phyloP scores from a whole-genome alignment of 768 basidiomycete genomes.

The Leucocoprinus birnbaumii region DNA sequence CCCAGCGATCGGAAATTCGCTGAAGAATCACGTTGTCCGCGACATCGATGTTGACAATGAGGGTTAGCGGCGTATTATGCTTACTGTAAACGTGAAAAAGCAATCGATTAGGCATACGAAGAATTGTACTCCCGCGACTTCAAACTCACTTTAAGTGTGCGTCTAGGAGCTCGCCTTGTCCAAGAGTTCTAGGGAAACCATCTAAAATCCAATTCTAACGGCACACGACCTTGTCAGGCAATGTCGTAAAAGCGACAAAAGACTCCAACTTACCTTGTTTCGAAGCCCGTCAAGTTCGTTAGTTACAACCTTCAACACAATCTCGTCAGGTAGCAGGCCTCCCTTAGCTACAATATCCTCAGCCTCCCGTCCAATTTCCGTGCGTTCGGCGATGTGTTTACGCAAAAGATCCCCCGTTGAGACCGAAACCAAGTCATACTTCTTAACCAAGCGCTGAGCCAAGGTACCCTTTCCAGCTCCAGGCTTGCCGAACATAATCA shows the following conservation, averaged over 20 bases:
- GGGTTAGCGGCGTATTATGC: constrained; percentile 63
- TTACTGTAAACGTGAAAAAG: constrained; percentile 35
- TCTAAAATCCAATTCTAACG: constrained; percentile 87
- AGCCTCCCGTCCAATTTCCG: constrained; percentile 69
- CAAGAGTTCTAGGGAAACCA: constrained; percentile 87
- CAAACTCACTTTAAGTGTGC: constrained; percentile 61
- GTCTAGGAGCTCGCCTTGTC: constrained; percentile 81
- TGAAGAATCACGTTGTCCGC: constrained; percentile 81
- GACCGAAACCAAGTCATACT: constrained; percentile 75
- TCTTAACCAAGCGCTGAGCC: constrained; percentile 67
- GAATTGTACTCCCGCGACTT: background rate
- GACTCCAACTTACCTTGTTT: constrained; percentile 49
- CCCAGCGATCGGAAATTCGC: constrained; percentile 88
- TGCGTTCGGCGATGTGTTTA: constrained; percentile 77
- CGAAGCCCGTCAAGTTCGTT: constrained; percentile 64
- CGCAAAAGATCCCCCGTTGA: constrained; percentile 86
- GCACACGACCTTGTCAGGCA: constrained; percentile 1
- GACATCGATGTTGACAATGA: constrained; percentile 88
- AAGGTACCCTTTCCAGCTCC: constrained; percentile 87
- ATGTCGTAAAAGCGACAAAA: background rate
- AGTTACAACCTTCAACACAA: constrained; percentile 76
- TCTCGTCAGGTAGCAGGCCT: constrained; percentile 71
- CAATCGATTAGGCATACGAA: background rate
- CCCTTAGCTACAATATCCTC: constrained; percentile 80
- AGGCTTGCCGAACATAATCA: constrained; percentile 81